Evolutionary conservation across 163 green algal species (phyloP).

Genomic region (Prototheca wickerhamii): DNA sequence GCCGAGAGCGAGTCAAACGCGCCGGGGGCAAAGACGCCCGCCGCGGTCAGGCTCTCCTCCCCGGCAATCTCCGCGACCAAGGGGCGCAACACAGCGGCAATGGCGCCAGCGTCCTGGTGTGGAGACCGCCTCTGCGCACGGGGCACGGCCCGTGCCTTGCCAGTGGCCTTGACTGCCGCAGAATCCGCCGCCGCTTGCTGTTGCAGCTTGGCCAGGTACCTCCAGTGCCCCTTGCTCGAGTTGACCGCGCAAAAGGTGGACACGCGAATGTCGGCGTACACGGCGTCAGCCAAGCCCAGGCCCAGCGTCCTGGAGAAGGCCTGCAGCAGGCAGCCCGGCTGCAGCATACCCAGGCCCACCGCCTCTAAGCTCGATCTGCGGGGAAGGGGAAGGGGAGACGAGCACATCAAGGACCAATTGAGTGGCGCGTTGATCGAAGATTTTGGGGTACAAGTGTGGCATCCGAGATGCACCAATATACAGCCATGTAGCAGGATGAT

Average conservation of each 20-base stretch:
- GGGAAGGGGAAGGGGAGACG: neutral
- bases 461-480: neutral
- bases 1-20: constrained; percentile 45
- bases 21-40: constrained; percentile 11
- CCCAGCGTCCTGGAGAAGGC: neutral
- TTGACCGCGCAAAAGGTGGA: constrained; percentile 24
- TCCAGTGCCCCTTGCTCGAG: constrained; percentile 23
- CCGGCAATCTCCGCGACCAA: neutral
- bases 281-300: neutral
- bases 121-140: neutral
- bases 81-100: neutral
- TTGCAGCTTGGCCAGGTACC: constrained; percentile 19
- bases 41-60: neutral
- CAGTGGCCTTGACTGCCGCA: too few species aligned
- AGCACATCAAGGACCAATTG: neutral
- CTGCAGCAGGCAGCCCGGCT: neutral
- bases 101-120: neutral
- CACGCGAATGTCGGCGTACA: neutral
- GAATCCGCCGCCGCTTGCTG: too few species aligned
- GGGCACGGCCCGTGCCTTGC: neutral
- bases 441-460: neutral
- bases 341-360: constrained; percentile 7
- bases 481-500: neutral
- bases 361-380: constrained; percentile 12
- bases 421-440: too few species aligned